Evolutionary conservation across 2,329 filamentous ascomycete genomes (phyloP).

Genomic region (Orbilia ellipsospora): DNA sequence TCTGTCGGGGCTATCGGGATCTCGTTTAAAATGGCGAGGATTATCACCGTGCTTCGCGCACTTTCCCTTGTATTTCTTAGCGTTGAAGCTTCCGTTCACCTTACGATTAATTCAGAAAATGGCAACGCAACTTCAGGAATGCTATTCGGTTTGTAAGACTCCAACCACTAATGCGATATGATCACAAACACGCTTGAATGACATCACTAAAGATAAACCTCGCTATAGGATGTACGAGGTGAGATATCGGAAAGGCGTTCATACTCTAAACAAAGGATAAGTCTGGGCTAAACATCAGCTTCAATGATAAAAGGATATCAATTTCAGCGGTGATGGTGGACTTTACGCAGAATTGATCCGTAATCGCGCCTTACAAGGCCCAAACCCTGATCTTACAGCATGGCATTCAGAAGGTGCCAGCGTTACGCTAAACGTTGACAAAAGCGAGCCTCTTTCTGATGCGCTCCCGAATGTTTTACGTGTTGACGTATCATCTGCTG

Average conservation of each 20-base stretch:
- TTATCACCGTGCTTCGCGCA: constrained; percentile 4
- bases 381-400: constrained; percentile 63
- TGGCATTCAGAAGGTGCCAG: constrained; percentile 65
- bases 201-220: not conserved
- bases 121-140: constrained; percentile 34
- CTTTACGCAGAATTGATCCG: constrained; percentile 77
- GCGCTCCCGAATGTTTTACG: constrained; percentile 68
- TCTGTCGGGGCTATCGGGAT: too few species aligned
- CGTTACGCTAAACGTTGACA: constrained; percentile 66
- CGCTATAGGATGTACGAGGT: constrained; percentile 61
- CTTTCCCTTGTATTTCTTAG: constrained; percentile 9
- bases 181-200: not conserved
- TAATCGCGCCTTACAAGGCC: constrained; percentile 76
- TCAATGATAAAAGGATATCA: constrained; percentile 68
- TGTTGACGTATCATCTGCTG: constrained; percentile 59
- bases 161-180: not conserved
- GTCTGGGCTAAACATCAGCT: not conserved
- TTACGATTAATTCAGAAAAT: constrained; percentile 37
- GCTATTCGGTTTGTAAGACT: constrained; percentile 33
- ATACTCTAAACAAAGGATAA: not conserved
- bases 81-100: constrained; percentile 12
- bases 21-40: not conserved
- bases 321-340: constrained; percentile 77
- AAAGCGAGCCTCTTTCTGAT: constrained; percentile 56
- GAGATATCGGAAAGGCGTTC: not conserved